Evolutionary conservation across 1,284 basidiomycete genomes (phyloP), one percentile per base, ranked within the genome.

Genomic region (Tremellales sp.): DNA sequence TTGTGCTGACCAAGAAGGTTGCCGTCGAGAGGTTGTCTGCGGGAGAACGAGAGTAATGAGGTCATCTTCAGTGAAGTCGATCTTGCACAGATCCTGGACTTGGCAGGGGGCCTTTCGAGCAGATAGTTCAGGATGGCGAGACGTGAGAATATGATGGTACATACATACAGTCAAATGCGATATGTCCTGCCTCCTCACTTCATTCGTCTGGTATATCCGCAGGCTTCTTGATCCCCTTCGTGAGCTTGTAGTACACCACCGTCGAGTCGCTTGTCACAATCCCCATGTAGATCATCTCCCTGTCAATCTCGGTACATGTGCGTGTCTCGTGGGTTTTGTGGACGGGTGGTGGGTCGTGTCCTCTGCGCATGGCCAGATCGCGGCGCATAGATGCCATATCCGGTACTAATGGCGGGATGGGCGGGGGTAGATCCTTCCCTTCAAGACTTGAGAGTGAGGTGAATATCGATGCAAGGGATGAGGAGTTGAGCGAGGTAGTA

Each of bases 161-260:
- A 31, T 31, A 31, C 29, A 31, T 31, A 31, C 29, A 31, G 29
- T 8, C 4, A 3, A 11, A 17, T 33, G 13, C 27, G 15, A 31
- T n/a, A n/a, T n/a, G n/a, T n/a, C n/a, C n/a, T n/a, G n/a, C 8
- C n/a, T 33, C 10, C 29, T 19, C 35, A 12, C 19, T 21, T 46
- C 57, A 73, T 56, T 75, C 73, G 53, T 76, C 74, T 1, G 74
- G 74, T 24, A 76, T 68, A 61, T 76, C 74, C 36, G 65, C 63
- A 1, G 74, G 74, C 54, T 76, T 76, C 58, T 70, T 68, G 49
- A 76, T 72, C 2, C 74, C 74, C 45, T 67, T 70, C 10, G 67
- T 61, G 10, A 76, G 51, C 49, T 72, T 72, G 54, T 76, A 76
- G 54, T 76, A 76, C 3, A 76, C 74, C 6, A 74, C 65, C 0